phyloP scores from a whole-genome alignment of 2,329 filamentous ascomycete genomes.

The Trichoderma sp. region DNA sequence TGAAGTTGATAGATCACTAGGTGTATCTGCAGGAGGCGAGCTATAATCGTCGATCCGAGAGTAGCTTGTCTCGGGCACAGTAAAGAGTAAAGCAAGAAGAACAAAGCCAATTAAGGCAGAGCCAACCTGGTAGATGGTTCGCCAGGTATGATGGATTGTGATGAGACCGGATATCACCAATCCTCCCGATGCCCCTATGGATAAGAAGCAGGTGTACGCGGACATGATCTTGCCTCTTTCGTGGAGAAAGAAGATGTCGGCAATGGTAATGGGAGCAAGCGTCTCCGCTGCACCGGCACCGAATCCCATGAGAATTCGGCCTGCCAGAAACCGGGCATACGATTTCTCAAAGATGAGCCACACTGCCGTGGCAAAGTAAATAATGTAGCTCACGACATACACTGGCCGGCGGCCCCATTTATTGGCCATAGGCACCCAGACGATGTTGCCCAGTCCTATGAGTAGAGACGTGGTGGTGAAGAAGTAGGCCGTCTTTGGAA shows the following conservation, averaged over 20 bases:
- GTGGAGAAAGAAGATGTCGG: slow-evolving; percentile 59
- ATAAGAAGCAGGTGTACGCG: slow-evolving; percentile 44
- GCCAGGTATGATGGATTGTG: slow-evolving; percentile 50
- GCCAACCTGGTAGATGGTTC: slow-evolving; percentile 54
- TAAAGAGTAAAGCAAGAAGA: slow-evolving; percentile 51
- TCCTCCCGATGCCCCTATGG: slow-evolving; percentile 45
- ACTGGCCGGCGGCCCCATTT: slow-evolving; percentile 48
- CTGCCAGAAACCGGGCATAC: slow-evolving; percentile 46
- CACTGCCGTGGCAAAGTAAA: slow-evolving; percentile 44
- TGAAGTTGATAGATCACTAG: background rate
- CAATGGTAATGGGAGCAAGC: slow-evolving; percentile 52
- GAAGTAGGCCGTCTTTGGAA: slow-evolving; percentile 52
- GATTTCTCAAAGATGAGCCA: slow-evolving; percentile 47
- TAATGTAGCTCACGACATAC: slow-evolving; percentile 46
- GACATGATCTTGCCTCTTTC: slow-evolving; percentile 55
- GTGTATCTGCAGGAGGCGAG: slow-evolving; percentile 17
- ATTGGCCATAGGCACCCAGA: slow-evolving; percentile 49
- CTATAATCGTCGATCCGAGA: slow-evolving; percentile 31
- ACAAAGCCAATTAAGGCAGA: slow-evolving; percentile 51
- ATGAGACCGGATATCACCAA: slow-evolving; percentile 50
- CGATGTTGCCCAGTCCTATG: slow-evolving; percentile 49
- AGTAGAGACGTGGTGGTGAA: slow-evolving; percentile 53
- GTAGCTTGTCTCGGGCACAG: slow-evolving; percentile 58
- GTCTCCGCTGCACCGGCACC: slow-evolving; percentile 56
- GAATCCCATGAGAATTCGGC: slow-evolving; percentile 54